Percentiles rank a stretch among this genome's conserved stretches.
Conservation (phyloP, 768 basidiomycete genomes). For the Termitomyces sp. region DNA sequence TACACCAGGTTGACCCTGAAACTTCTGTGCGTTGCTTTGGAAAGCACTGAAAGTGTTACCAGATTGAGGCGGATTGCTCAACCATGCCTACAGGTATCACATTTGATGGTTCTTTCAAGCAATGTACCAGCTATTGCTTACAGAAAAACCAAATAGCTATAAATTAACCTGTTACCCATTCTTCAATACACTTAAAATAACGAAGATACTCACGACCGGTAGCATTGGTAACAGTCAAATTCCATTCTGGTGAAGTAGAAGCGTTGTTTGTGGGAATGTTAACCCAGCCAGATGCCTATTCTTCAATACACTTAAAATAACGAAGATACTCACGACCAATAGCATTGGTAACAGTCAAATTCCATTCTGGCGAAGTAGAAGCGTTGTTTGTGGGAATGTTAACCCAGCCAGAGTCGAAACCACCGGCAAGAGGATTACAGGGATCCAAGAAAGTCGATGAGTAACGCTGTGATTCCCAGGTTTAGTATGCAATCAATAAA, state of each 20-base stretch:
- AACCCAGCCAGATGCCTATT: conserved; percentile 41
- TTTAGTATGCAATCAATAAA: conserved; percentile 15
- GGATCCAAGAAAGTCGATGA: conserved; percentile 42
- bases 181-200: not conserved
- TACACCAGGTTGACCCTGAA: conserved; percentile 30
- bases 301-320: not conserved
- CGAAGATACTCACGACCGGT: conserved; percentile 34
- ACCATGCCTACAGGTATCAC: conserved; percentile 35
- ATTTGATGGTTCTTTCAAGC: not conserved
- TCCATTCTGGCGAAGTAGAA: conserved; percentile 36
- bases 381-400: conserved; percentile 29
- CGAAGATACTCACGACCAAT: conserved; percentile 34
- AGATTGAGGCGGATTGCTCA: conserved; percentile 44
- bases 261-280: conserved; percentile 28
- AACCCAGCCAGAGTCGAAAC: conserved; percentile 57
- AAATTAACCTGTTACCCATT: not conserved
- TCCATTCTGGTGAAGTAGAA: conserved; percentile 36
- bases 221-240: conserved; percentile 49
- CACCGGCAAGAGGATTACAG: conserved; percentile 40
- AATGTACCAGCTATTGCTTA: conserved; percentile 8
- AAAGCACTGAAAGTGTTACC: conserved; percentile 39
- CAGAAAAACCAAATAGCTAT: conserved; percentile 60
- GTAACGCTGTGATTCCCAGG: conserved; percentile 55
- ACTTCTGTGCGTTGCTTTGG: conserved; percentile 28
- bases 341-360: conserved; percentile 49